Conservation (phyloP, 768 basidiomycete genomes). For the Suillus alpinus region DNA sequence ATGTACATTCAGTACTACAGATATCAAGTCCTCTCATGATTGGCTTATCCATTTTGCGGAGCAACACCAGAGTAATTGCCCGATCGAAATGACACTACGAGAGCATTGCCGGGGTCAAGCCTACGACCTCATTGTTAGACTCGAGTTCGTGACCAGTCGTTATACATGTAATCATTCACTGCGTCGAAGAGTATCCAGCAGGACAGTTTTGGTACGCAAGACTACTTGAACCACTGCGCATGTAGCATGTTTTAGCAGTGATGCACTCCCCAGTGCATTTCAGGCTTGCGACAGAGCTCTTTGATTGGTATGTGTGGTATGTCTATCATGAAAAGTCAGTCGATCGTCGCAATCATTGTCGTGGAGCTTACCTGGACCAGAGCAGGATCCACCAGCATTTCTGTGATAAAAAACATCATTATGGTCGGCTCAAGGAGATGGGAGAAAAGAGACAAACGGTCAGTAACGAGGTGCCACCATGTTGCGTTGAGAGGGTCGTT, state of each 20-base stretch:
- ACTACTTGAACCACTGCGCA: constrained; percentile 64
- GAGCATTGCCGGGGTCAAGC: too few species aligned
- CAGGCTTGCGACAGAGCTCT: constrained; percentile 49
- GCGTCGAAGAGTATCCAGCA: constrained; percentile 60
- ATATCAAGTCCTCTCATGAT: too few species aligned
- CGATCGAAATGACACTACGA: too few species aligned
- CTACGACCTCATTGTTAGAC: too few species aligned
- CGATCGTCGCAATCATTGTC: background rate
- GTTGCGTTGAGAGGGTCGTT: constrained; percentile 72
- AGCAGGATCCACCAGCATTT: constrained; percentile 21
- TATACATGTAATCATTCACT: constrained; percentile 16
- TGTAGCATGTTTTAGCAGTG: constrained; percentile 65
- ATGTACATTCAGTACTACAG: too few species aligned
- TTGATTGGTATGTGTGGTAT: constrained; percentile 71
- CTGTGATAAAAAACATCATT: constrained; percentile 8
- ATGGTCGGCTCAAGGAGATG: background rate
- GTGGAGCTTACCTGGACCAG: constrained; percentile 18
- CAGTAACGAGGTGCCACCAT: constrained; percentile 78
- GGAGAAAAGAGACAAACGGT: constrained; percentile 39
- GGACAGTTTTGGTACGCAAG: constrained; percentile 58
- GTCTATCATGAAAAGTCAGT: constrained; percentile 31
- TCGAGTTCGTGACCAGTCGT: too few species aligned
- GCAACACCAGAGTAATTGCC: too few species aligned
- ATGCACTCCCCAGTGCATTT: constrained; percentile 58
- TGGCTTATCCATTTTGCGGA: too few species aligned